Percentiles rank a stretch among this genome's conserved stretches.
phyloP scores from a whole-genome alignment of 768 basidiomycete species.

The Trametes gibbosa region DNA sequence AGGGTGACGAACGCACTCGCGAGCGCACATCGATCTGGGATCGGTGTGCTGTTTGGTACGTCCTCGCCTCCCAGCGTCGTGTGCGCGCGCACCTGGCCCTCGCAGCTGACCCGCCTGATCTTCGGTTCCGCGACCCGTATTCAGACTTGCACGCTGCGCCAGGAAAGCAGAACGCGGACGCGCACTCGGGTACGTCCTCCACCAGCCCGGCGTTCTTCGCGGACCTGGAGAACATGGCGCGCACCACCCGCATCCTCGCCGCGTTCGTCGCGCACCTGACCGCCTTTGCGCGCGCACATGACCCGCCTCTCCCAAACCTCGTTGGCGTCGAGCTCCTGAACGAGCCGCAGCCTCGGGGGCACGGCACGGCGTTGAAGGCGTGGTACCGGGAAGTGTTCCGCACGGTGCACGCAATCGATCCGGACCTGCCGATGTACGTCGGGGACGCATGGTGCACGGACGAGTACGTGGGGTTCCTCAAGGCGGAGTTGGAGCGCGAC shows the following conservation, averaged over 20 bases:
- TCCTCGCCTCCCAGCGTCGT: background rate
- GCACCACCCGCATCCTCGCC: constrained; percentile 42
- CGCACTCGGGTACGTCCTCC: constrained; percentile 61
- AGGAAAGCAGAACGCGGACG: constrained; percentile 70
- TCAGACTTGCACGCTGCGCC: constrained; percentile 73
- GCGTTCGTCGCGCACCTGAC: background rate
- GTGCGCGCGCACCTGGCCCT: background rate
- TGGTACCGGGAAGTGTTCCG: constrained; percentile 65
- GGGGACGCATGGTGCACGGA: constrained; percentile 75
- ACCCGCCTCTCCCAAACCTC: constrained; percentile 42
- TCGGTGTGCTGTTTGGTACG: constrained; percentile 74
- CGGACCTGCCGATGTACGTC: constrained; percentile 66
- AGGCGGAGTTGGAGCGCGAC: constrained; percentile 12
- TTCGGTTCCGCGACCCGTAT: background rate
- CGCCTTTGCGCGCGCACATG: constrained; percentile 27
- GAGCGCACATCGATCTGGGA: constrained; percentile 49
- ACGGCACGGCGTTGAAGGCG: constrained; percentile 44
- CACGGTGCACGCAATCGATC: constrained; percentile 48
- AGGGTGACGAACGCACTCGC: constrained; percentile 59
- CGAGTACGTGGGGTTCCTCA: constrained; percentile 57
- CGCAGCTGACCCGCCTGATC: background rate
- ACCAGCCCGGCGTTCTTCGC: constrained; percentile 46
- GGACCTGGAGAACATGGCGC: constrained; percentile 40
- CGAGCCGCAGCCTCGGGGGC: constrained; percentile 53
- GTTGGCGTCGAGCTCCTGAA: constrained; percentile 60